Evolutionary conservation across 1,139 yeast species (phyloP).

Genomic region (Candida gigantensis): DNA sequence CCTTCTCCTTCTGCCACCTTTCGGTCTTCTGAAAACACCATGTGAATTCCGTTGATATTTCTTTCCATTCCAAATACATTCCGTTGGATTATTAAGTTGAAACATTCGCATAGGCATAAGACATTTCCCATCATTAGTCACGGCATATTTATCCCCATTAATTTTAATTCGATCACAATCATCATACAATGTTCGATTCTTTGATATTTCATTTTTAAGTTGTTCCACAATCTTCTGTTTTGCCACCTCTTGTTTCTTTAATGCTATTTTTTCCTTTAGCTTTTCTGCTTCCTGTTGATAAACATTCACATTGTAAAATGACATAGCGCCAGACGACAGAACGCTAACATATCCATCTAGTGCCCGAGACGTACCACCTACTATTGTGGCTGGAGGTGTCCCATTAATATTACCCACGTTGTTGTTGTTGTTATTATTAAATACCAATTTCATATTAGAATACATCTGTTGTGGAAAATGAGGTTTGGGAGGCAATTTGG

Average conservation of each 20-base stretch:
- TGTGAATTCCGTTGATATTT: conserved; percentile 24
- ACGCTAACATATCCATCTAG: conserved; percentile 12
- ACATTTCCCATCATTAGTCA: conserved; percentile 32
- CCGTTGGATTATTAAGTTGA: conserved; percentile 17
- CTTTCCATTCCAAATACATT: conserved; percentile 32
- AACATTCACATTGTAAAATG: conserved; percentile 35
- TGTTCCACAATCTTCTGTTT: conserved; percentile 14
- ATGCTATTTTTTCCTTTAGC: conserved; percentile 4
- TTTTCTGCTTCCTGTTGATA: conserved; percentile 33
- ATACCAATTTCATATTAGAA: conserved; percentile 10
- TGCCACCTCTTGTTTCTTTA: conserved; percentile 18
- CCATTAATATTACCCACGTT: not conserved
- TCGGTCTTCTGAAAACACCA: conserved; percentile 27
- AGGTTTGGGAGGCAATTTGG: not conserved
- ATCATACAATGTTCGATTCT: conserved; percentile 30
- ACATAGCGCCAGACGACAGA: conserved; percentile 35
- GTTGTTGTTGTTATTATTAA: too few species aligned
- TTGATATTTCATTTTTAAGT: conserved; percentile 21
- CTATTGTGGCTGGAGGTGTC: conserved; percentile 1
- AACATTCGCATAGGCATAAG: conserved; percentile 31
- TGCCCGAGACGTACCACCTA: not conserved
- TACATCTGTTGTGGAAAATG: conserved; percentile 1
- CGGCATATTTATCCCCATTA: conserved; percentile 35
- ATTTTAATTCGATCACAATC: conserved; percentile 39
- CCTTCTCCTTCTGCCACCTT: conserved; percentile 1